Conservation (phyloP, 116 monocot genomes). For the Trichopus zeylanicus region DNA sequence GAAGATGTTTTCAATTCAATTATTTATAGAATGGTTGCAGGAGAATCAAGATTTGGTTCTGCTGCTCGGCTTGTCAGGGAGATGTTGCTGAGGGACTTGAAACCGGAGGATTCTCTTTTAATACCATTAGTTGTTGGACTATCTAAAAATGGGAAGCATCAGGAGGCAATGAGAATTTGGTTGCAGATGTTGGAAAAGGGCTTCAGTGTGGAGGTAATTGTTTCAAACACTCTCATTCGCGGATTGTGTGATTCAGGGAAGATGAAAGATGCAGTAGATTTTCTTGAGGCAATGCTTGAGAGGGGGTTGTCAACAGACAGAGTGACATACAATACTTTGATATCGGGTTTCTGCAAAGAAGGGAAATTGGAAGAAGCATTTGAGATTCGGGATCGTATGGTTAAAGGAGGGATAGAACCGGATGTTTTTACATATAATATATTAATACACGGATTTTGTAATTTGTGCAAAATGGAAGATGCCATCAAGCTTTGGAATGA, state of each 20-base stretch:
- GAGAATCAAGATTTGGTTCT: slow-evolving; percentile 31
- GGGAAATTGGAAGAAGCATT: slow-evolving; percentile 50
- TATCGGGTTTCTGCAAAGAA: slow-evolving; percentile 59
- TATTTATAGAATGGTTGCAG: slow-evolving; percentile 45
- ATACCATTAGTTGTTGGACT: slow-evolving; percentile 38
- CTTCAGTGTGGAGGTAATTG: slow-evolving; percentile 31
- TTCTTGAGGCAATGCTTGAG: slow-evolving; percentile 45
- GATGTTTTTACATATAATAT: slow-evolving; percentile 64
- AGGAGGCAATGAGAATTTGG: slow-evolving; percentile 58
- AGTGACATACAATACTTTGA: slow-evolving; percentile 65
- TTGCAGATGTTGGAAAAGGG: slow-evolving; percentile 44
- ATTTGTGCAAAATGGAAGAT: slow-evolving; percentile 59
- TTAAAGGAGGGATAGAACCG: slow-evolving; percentile 62
- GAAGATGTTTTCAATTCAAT: slow-evolving; percentile 41
- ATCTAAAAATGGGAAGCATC: slow-evolving; percentile 46
- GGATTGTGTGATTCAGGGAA: slow-evolving; percentile 49
- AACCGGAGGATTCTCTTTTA: slow-evolving; percentile 53
- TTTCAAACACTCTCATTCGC: slow-evolving; percentile 73
- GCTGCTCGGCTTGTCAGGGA: slow-evolving; percentile 47
- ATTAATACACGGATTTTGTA: slow-evolving; percentile 56
- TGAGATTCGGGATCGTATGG: slow-evolving; percentile 59
- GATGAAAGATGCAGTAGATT: slow-evolving; percentile 37
- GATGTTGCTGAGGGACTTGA: slow-evolving; percentile 54
- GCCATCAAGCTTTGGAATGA: slow-evolving; percentile 35
- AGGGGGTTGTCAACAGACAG: slow-evolving; percentile 45